Conservation (phyloP, 2,329 filamentous ascomycete genomes). For the Colletotrichum plurivorum region DNA sequence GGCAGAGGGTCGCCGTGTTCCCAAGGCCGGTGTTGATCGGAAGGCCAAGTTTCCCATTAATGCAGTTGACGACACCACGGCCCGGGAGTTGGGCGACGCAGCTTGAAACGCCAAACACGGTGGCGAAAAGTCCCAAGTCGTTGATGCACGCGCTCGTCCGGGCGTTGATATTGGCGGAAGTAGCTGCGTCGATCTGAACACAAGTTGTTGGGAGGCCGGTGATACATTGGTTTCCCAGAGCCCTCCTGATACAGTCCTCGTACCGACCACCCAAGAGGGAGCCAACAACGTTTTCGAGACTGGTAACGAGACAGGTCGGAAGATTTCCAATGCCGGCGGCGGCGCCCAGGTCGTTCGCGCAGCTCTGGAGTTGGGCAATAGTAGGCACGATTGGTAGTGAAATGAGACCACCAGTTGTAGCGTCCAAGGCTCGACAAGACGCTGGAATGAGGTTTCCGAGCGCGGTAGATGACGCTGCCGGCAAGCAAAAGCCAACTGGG, state of each 20-base stretch:
- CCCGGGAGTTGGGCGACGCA: neutral
- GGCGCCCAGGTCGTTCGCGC: neutral
- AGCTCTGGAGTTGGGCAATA: neutral
- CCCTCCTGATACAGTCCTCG: neutral
- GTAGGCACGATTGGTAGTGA: neutral
- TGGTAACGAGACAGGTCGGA: neutral
- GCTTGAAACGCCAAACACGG: too few species aligned
- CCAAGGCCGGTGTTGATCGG: neutral
- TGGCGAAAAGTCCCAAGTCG: neutral
- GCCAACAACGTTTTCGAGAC: neutral
- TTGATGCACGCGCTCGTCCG: neutral
- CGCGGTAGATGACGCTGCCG: too few species aligned
- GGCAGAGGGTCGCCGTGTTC: neutral
- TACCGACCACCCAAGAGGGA: neutral
- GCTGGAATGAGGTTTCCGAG: neutral
- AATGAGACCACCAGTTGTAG: neutral
- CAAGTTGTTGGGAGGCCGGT: neutral
- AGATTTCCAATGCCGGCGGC: neutral
- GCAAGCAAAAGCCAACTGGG: neutral
- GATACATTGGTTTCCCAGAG: neutral
- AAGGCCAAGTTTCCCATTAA: neutral
- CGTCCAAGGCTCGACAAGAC: neutral
- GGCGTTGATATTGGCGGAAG: neutral
- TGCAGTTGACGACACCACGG: constrained; percentile 7
- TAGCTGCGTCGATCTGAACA: neutral